Conservation (phyloP, 202 grass and related monocot genomes). For the Setaria italica region DNA sequence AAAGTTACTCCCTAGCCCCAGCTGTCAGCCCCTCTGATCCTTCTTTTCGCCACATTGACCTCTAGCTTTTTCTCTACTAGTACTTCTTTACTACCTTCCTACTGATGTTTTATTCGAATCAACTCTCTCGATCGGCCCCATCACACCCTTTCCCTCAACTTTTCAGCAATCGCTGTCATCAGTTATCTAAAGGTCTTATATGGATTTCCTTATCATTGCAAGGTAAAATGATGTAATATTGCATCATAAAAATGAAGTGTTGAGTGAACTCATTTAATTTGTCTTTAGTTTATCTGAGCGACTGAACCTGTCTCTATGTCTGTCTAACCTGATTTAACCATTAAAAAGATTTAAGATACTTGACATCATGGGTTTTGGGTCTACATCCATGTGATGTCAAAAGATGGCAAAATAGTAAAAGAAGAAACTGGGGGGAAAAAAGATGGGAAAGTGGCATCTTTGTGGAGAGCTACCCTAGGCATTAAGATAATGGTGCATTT, state of each 20-base stretch:
- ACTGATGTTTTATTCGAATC: neutral
- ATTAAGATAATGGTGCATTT: conserved; percentile 53
- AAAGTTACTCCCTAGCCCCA: neutral
- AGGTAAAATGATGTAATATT: neutral
- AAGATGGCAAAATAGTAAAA: conserved; percentile 27
- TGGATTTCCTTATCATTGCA: neutral
- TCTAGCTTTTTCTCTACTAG: too few relatives aligned
- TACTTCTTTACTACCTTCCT: neutral
- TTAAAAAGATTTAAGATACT: neutral
- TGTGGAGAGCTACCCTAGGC: conserved; percentile 44
- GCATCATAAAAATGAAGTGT: too few relatives aligned
- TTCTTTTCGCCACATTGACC: neutral
- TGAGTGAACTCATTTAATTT: neutral
- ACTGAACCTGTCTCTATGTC: neutral
- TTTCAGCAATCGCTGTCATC: neutral
- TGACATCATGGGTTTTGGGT: neutral
- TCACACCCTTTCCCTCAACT: neutral
- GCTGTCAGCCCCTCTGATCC: neutral
- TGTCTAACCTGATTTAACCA: neutral
- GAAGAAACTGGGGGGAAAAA: neutral
- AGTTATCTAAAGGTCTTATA: neutral
- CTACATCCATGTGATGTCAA: conserved; percentile 9
- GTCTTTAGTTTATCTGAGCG: neutral
- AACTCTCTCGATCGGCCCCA: neutral
- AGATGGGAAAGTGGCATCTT: conserved; percentile 32